Evolutionary conservation across 805 yeast genomes (phyloP).

Genomic region (Ogataea neopini): DNA sequence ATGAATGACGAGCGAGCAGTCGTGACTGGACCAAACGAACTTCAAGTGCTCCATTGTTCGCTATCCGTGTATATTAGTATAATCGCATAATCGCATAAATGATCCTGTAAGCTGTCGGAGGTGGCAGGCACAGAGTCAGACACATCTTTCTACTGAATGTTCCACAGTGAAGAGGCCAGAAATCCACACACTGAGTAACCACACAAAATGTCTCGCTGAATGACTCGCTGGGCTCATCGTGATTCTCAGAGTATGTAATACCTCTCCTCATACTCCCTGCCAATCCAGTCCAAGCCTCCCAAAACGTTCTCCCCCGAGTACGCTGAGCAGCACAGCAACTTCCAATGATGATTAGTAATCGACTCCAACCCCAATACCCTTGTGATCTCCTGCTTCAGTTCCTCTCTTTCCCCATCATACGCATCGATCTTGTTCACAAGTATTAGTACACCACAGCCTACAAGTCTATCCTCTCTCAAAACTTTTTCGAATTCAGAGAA

Average conservation of each 20-base stretch:
- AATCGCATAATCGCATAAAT: too few relatives aligned
- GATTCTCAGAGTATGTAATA: slow-evolving; percentile 35
- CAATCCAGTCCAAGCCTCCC: slow-evolving; percentile 45
- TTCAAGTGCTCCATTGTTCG: too few relatives aligned
- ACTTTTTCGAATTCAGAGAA: slow-evolving; percentile 62
- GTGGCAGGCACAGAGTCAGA: too few relatives aligned
- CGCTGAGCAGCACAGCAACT: slow-evolving; percentile 50
- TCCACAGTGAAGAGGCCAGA: too few relatives aligned
- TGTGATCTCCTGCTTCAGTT: slow-evolving; percentile 20
- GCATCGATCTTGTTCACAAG: slow-evolving; percentile 77
- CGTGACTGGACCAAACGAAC: too few relatives aligned
- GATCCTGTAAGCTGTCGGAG: too few relatives aligned
- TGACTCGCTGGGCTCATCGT: neutral
- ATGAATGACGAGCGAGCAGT: neutral
- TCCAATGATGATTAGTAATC: slow-evolving; percentile 42
- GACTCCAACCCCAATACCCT: slow-evolving; percentile 33
- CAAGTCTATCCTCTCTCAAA: slow-evolving; percentile 64
- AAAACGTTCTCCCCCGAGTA: slow-evolving; percentile 43
- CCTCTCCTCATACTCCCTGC: slow-evolving; percentile 40
- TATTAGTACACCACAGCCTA: slow-evolving; percentile 67
- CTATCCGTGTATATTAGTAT: too few relatives aligned
- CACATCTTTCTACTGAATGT: too few relatives aligned
- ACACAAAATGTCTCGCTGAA: neutral
- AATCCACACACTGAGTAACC: too few relatives aligned
- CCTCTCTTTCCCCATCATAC: slow-evolving; percentile 31